These are phyloP conservation scores for Didymella sp. DNA, from an alignment of 2,329 filamentous ascomycete species.

Conservation along the genomic window DNA sequence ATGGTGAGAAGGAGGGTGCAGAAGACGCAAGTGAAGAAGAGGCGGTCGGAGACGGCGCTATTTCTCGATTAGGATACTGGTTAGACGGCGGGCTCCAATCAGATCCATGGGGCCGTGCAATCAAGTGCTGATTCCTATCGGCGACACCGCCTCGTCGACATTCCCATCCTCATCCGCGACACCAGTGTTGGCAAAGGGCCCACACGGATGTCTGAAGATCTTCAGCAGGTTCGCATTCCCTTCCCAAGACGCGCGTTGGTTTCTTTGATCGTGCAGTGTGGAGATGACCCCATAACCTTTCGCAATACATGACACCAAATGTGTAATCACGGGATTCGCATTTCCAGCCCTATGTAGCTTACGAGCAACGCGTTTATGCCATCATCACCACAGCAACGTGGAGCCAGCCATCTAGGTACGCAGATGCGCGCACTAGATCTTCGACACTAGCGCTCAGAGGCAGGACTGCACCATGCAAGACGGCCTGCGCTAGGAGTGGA, in stretches of 20 bases:
- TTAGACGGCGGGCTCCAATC: too few relatives aligned
- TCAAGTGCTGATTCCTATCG: neutral
- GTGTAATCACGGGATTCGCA: conserved; percentile 14
- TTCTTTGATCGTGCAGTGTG: neutral
- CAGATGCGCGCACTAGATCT: conserved; percentile 80
- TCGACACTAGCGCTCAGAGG: conserved; percentile 81
- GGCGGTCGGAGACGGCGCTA: conserved; percentile 12
- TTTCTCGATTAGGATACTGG: conserved; percentile 7
- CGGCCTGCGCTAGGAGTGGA: conserved; percentile 80
- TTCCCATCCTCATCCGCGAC: neutral
- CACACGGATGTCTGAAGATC: conserved; percentile 14
- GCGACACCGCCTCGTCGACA: neutral
- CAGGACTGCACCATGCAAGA: conserved; percentile 84
- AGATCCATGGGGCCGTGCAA: neutral
- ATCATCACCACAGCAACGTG: conserved; percentile 81
- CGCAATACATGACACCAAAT: conserved; percentile 3
- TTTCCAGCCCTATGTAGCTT: conserved; percentile 11
- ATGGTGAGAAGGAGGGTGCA: conserved; percentile 13
- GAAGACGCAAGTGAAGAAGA: conserved; percentile 8
- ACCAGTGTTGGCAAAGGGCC: conserved; percentile 6
- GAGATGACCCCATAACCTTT: neutral
- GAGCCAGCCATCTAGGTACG: conserved; percentile 92
- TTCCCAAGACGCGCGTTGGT: conserved; percentile 5
- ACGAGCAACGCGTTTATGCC: conserved; percentile 44
- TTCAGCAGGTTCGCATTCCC: conserved; percentile 8